Conservation (phyloP, 2,329 filamentous ascomycete genomes). For the Fusarium nurragi region DNA sequence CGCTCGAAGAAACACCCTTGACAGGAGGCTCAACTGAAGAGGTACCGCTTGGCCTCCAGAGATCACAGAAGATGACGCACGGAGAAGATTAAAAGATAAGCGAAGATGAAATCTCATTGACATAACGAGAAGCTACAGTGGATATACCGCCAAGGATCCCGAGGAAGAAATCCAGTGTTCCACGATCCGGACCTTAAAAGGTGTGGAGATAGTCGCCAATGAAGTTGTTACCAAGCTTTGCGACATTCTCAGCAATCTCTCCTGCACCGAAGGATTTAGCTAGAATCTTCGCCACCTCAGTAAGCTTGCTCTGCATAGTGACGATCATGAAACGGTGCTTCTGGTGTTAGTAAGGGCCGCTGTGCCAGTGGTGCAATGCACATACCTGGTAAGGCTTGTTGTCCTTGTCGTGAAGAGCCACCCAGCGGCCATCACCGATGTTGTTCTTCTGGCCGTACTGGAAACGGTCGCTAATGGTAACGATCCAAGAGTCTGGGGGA, state of each 20-base stretch:
- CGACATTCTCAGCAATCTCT: slow-evolving; percentile 15
- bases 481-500: slow-evolving; percentile 5
- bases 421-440: slow-evolving; percentile 25
- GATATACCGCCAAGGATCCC: no score
- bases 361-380: accelerated
- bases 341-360: accelerated
- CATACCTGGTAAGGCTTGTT: slow-evolving; percentile 37
- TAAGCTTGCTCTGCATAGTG: slow-evolving; percentile 10
- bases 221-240: slow-evolving; percentile 18
- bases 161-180: no score
- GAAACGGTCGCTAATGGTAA: slow-evolving; percentile 22
- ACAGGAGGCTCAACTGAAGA: no score
- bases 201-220: slow-evolving; percentile 30
- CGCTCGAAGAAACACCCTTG: no score
- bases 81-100: no score
- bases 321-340: slow-evolving; percentile 33
- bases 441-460: slow-evolving; percentile 35
- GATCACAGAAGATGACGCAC: no score
- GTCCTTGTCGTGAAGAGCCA: slow-evolving; percentile 28
- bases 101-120: no score
- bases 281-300: slow-evolving; percentile 10
- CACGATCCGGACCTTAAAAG: slow-evolving; percentile 7
- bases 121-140: no score
- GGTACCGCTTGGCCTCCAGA: no score
- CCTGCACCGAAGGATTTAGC: slow-evolving; percentile 19